Evolutionary conservation across 2,329 filamentous ascomycete species (phyloP).

Genomic region (Neofusicoccum laricinum): DNA sequence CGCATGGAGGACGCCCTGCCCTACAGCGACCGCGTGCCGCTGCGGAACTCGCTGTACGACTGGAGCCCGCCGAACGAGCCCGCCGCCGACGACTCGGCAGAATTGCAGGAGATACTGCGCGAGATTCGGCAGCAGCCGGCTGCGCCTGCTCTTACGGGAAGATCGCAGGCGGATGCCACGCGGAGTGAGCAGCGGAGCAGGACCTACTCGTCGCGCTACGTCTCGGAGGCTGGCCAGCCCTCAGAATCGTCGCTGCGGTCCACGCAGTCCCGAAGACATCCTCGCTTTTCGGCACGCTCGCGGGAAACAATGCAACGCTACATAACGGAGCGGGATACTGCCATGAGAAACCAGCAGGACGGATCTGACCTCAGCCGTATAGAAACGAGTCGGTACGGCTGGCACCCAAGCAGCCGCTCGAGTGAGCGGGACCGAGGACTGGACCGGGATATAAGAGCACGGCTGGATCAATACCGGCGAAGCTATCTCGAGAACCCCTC

Average conservation of each 20-base stretch:
- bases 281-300: slow-evolving; percentile 37
- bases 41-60: slow-evolving; percentile 56
- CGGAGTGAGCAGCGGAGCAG: slow-evolving; percentile 27
- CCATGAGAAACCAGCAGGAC: slow-evolving; percentile 20
- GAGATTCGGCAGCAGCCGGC: slow-evolving; percentile 30
- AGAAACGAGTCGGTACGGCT: slow-evolving; percentile 13
- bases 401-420: neutral
- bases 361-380: slow-evolving; percentile 18
- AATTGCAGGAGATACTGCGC: slow-evolving; percentile 40
- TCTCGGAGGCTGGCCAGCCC: slow-evolving; percentile 24
- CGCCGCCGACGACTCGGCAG: slow-evolving; percentile 33
- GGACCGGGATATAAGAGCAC: slow-evolving; percentile 21
- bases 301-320: slow-evolving; percentile 39
- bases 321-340: slow-evolving; percentile 38
- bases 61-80: slow-evolving; percentile 52
- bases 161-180: slow-evolving; percentile 33
- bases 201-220: slow-evolving; percentile 25
- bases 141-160: slow-evolving; percentile 24
- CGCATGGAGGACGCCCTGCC: slow-evolving; percentile 44
- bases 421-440: slow-evolving; percentile 12
- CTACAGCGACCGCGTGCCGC: slow-evolving; percentile 55
- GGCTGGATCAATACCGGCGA: slow-evolving; percentile 28
- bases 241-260: slow-evolving; percentile 36
- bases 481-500: slow-evolving; percentile 28
- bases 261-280: slow-evolving; percentile 40